phyloP scores from a whole-genome alignment of 768 basidiomycete species.

The Auriscalpium orientale region DNA sequence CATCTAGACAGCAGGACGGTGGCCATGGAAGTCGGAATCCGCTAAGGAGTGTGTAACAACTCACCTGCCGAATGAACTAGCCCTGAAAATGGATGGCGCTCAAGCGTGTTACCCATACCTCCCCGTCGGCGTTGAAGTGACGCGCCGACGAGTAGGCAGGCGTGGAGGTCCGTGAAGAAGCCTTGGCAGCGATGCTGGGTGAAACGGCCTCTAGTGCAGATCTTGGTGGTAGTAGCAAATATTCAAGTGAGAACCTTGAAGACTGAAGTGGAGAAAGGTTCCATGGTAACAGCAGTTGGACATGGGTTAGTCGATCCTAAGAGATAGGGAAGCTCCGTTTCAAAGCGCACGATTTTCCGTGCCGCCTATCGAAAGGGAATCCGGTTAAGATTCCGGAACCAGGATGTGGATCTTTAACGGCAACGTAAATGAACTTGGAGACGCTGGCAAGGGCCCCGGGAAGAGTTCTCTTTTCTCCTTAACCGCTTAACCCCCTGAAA shows the following conservation, averaged over 20 bases:
- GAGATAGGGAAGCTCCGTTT: too few relatives aligned
- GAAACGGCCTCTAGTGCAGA: constrained; percentile 40
- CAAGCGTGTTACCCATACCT: constrained; percentile 55
- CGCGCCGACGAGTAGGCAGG: constrained; percentile 69
- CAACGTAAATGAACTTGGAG: too few relatives aligned
- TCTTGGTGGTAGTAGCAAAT: constrained; percentile 43
- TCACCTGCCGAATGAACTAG: constrained; percentile 39
- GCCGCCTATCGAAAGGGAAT: too few relatives aligned
- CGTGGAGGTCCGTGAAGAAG: constrained; percentile 75
- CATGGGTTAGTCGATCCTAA: constrained; percentile 83
- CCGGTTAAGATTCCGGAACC: too few relatives aligned
- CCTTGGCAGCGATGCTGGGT: constrained; percentile 68
- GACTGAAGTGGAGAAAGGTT: constrained; percentile 87
- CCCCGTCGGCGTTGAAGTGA: constrained; percentile 67
- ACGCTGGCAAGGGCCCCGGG: too few relatives aligned
- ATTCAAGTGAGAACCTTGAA: constrained; percentile 82
- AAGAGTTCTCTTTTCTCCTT: too few relatives aligned
- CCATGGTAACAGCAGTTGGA: constrained; percentile 83
- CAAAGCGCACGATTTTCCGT: too few relatives aligned
- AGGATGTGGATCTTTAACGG: too few relatives aligned
- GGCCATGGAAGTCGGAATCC: constrained; percentile 82
- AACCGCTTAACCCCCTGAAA: too few relatives aligned
- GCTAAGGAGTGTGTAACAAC: constrained; percentile 86
- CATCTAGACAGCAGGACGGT: constrained; percentile 84
- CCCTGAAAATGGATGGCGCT: constrained; percentile 32